A percentile compares a stretch with the other conserved stretches of the same genome.
These are phyloP conservation scores for Pythium dissimile DNA, from an alignment of 352 stramenopile species.

Conservation along the genomic window DNA sequence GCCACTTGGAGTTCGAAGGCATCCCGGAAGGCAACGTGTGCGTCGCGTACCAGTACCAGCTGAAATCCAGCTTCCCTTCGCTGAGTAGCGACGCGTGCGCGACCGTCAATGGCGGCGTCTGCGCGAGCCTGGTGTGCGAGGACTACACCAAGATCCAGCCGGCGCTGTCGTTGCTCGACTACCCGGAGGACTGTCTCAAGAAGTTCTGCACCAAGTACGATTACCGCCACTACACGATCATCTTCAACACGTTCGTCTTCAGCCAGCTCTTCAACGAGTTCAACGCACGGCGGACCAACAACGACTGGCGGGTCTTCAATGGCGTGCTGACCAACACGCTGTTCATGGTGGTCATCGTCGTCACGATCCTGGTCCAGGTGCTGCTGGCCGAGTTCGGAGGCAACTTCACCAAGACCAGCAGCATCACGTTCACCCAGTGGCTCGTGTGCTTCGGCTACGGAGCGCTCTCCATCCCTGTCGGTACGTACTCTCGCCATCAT, in stretches of 20 bases:
- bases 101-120: constrained; percentile 44
- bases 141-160: constrained; percentile 52
- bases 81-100: constrained; percentile 37
- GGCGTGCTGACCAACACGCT: constrained; percentile 90
- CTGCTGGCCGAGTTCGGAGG: constrained; percentile 95
- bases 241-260: constrained; percentile 99
- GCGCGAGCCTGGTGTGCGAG: constrained; percentile 43
- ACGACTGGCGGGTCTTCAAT: constrained; percentile 94
- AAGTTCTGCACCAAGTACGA: constrained; percentile 54
- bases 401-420: constrained; percentile 77
- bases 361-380: constrained; percentile 93
- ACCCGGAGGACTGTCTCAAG: constrained; percentile 49
- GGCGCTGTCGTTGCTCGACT: constrained; percentile 30
- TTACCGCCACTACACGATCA: constrained; percentile 93
- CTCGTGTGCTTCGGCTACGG: constrained; percentile 57
- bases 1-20: constrained; percentile 52
- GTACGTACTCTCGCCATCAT: constrained; percentile 32
- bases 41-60: constrained; percentile 30
- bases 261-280: constrained; percentile 93
- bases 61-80: constrained; percentile 49
- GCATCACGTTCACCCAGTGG: constrained; percentile 63
- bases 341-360: constrained; percentile 91
- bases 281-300: constrained; percentile 87
- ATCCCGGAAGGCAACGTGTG: constrained; percentile 61
- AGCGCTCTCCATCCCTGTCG: constrained; percentile 59